These are phyloP conservation scores for Thielaviopsis musarum DNA, from an alignment of 2,329 filamentous ascomycete species.

Conservation along the genomic window DNA sequence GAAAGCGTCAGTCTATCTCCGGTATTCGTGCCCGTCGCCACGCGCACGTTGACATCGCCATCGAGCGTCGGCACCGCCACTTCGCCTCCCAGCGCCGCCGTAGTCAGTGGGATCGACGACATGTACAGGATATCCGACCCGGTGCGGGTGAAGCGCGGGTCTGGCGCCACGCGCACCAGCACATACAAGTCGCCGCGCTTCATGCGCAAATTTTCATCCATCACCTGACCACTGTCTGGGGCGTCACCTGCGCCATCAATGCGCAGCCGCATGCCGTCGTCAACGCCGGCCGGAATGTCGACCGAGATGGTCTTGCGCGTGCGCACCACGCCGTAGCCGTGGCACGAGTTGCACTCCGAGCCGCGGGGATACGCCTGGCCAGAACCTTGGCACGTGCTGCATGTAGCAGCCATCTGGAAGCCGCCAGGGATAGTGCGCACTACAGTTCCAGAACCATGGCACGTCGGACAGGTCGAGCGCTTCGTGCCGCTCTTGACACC, in stretches of 20 bases:
- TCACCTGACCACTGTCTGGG: conserved; percentile 54
- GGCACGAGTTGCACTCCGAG: conserved; percentile 63
- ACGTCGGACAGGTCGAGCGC: conserved; percentile 56
- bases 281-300: conserved; percentile 87
- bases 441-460: conserved; percentile 70
- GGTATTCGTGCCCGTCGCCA: conserved; percentile 78
- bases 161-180: conserved; percentile 72
- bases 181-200: conserved; percentile 81
- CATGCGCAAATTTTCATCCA: conserved; percentile 40
- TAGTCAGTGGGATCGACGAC: conserved; percentile 78
- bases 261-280: conserved; percentile 86
- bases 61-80: conserved; percentile 81
- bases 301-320: conserved; percentile 72
- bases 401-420: conserved; percentile 92
- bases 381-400: conserved; percentile 61
- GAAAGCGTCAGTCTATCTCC: conserved; percentile 79
- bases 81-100: conserved; percentile 80
- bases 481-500: conserved; percentile 71
- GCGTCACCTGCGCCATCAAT: conserved; percentile 79
- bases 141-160: conserved; percentile 73
- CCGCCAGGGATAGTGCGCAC: conserved; percentile 83
- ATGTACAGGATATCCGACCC: conserved; percentile 90
- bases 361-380: conserved; percentile 63
- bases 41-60: conserved; percentile 75
- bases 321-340: conserved; percentile 67